phyloP scores from a whole-genome alignment of 768 basidiomycete genomes.

The Dacryopinax primogenitus region DNA sequence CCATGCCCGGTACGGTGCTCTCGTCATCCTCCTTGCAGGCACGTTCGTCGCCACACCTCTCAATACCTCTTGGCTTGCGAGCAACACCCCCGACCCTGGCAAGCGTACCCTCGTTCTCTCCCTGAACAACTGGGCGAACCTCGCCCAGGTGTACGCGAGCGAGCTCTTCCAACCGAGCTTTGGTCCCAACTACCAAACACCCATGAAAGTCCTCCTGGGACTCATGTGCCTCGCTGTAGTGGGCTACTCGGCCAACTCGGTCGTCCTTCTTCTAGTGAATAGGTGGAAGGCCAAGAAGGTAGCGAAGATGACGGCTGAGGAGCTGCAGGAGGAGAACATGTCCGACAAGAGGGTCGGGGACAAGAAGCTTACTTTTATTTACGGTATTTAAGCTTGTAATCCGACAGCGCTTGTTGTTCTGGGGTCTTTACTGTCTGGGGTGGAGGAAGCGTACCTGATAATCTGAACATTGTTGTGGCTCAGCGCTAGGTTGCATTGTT shows the following conservation, averaged over 20 bases:
- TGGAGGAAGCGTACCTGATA: no score
- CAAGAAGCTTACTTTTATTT: conserved; percentile 18
- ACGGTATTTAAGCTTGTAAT: neutral
- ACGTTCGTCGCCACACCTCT: neutral
- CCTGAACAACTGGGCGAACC: conserved; percentile 15
- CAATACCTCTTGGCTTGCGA: conserved; percentile 4
- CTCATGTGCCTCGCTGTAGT: conserved; percentile 12
- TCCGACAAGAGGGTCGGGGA: conserved; percentile 13
- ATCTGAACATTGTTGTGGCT: neutral
- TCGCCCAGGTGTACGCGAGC: conserved; percentile 13
- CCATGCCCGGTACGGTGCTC: neutral
- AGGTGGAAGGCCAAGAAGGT: conserved; percentile 10
- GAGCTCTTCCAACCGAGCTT: conserved; percentile 16
- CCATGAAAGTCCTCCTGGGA: conserved; percentile 15
- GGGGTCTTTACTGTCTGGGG: no score
- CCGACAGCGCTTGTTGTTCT: no score
- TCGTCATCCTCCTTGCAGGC: neutral
- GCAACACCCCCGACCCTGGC: conserved; percentile 16
- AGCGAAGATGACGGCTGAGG: conserved; percentile 12
- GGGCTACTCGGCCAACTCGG: conserved; percentile 10
- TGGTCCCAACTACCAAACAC: conserved; percentile 15
- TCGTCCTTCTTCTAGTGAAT: conserved; percentile 11
- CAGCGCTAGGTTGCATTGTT: neutral
- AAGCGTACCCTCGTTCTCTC: conserved; percentile 15
- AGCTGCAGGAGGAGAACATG: conserved; percentile 14